Percentiles rank a stretch among this genome's conserved stretches.
These are phyloP conservation scores for Fusarium annulatum DNA, from an alignment of 2,329 filamentous ascomycete genomes.

Conservation along the genomic window DNA sequence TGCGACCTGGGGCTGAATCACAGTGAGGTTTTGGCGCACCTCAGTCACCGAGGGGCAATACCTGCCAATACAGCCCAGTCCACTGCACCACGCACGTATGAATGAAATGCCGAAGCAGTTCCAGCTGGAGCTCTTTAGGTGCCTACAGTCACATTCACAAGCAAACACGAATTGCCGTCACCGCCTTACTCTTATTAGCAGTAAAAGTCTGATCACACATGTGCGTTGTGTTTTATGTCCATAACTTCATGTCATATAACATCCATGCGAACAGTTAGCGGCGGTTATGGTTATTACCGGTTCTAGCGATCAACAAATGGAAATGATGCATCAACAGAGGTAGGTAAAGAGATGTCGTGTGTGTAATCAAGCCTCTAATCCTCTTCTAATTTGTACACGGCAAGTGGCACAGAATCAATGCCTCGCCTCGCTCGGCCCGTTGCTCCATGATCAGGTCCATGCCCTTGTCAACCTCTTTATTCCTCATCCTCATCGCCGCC, in stretches of 20 bases:
- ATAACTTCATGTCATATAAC: background rate
- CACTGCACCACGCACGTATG: conserved; percentile 1
- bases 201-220: background rate
- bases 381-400: conserved; percentile 50
- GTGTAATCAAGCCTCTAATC: conserved; percentile 45
- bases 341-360: conserved; percentile 26
- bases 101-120: background rate
- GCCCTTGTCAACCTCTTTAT: conserved; percentile 27
- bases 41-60: background rate
- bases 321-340: conserved; percentile 21
- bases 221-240: background rate
- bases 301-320: background rate
- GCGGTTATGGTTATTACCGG: background rate
- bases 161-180: background rate
- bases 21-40: background rate
- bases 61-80: background rate
- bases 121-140: background rate
- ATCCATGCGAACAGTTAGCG: background rate
- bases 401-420: conserved; percentile 45
- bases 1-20: conserved; percentile 41
- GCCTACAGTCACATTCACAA: background rate
- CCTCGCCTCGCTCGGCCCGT: conserved; percentile 32
- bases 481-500: conserved; percentile 63
- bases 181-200: background rate
- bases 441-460: conserved; percentile 29